Evolutionary conservation across 805 yeast genomes (phyloP), one percentile per base, ranked within the genome.

Genomic region (Metschnikowia bowlesiae): DNA sequence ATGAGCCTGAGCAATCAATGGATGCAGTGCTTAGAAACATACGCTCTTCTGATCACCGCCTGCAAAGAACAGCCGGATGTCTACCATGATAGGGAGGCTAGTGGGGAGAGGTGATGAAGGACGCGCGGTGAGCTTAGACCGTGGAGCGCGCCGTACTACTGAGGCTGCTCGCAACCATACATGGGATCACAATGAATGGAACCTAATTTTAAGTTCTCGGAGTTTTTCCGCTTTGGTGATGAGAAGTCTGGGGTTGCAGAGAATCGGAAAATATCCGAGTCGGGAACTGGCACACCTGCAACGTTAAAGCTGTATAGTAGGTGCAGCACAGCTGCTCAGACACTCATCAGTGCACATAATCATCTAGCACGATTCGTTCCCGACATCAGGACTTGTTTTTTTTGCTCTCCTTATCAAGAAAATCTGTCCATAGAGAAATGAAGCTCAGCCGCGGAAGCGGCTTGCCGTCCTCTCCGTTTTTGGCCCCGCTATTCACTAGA

Each of bases 341-440:
- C 22, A 22, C 22, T 22, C 22, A 22, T 22, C 22, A 22, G 22
- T 22, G 22, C 22, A 22, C 5, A 22, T 22, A 4, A 22, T 22
- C 22, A 22, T 22, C 22, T 4, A 1, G 5, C 22, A 4, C 22
- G 22, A 6, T 33, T 16, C 16, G 6, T 33, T 16, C 6, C 16
- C n/a, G 16, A 13, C 36, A 33, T 37, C 13, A 37, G 29, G 13
- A 22, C 11, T 31, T 46, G 46, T 49, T 44, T 13, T 33, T 42
- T 13, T 33, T 42, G 34, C 88, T 80, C 65, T 87, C 92, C 58
- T 82, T 84, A 59, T 87, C 92, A 55, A 87, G 69, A 55, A 80
- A 87, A 45, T 86, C 92, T 0, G 92, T 86, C 94, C 94, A 87
- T 45, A 85, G 64, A 0, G 87, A 79, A 3, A 85, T 87, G 68